These are phyloP conservation scores for Fragaria vesca DNA, from an alignment of 306 rosid species.

Conservation along the genomic window DNA sequence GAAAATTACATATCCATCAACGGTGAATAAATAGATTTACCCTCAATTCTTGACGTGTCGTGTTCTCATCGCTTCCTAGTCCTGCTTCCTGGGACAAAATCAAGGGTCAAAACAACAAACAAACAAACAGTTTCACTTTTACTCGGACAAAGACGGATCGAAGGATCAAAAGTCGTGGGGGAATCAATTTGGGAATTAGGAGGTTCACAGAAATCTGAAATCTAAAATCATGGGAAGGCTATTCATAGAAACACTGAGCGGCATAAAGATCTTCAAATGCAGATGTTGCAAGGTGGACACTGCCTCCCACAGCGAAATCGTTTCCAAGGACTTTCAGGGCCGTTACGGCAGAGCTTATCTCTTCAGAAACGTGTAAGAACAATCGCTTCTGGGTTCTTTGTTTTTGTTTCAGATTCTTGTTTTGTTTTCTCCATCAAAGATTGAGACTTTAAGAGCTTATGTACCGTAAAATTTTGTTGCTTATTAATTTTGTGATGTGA, in stretches of 20 bases:
- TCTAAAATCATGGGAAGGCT: constrained; percentile 31
- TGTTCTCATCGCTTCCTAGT: neutral
- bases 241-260: constrained; percentile 26
- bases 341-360: constrained; percentile 36
- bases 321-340: constrained; percentile 37
- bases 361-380: constrained; percentile 30
- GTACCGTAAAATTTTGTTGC: neutral
- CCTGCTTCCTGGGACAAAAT: neutral
- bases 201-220: neutral
- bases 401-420: neutral
- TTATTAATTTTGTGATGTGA: neutral
- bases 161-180: neutral
- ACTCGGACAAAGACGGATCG: neutral
- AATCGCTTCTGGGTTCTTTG: neutral
- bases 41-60: neutral
- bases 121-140: too few species aligned
- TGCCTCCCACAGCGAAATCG: constrained; percentile 28
- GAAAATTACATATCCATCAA: neutral
- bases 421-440: neutral
- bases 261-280: constrained; percentile 39
- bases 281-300: constrained; percentile 36
- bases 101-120: neutral
- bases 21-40: neutral
- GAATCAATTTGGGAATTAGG: constrained; percentile 12
- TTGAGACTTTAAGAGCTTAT: neutral